phyloP scores from a whole-genome alignment of 495 filamentous ascomycete species.

The Letharia columbiana region DNA sequence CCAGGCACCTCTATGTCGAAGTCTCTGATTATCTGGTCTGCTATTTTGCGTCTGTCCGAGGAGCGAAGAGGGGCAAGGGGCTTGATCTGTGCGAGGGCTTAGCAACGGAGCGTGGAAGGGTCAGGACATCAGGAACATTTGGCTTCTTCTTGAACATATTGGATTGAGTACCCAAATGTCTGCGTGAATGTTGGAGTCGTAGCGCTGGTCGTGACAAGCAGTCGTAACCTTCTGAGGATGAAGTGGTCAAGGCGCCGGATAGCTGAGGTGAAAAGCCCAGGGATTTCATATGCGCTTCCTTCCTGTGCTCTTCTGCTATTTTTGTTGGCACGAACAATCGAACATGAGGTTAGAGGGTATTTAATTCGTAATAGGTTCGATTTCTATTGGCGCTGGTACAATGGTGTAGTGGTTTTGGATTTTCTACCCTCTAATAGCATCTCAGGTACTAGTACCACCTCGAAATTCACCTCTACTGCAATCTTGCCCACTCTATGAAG shows the following conservation, averaged over 20 bases:
- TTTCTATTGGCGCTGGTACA: no score
- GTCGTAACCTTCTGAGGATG: no score
- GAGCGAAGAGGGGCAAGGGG: constrained; percentile 59
- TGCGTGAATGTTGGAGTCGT: neutral
- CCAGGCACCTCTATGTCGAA: constrained; percentile 45
- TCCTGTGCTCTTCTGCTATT: no score
- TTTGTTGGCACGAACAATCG: no score
- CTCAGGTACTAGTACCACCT: no score
- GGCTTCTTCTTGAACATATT: constrained; percentile 78
- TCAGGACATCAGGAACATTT: constrained; percentile 39
- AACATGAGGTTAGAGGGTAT: no score
- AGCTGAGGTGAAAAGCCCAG: neutral
- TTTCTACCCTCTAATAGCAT: no score
- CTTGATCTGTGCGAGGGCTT: constrained; percentile 48
- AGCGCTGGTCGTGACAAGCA: neutral
- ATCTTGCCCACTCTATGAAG: no score
- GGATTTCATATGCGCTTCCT: no score
- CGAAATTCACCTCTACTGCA: no score
- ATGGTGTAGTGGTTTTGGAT: no score
- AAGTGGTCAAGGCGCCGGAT: neutral
- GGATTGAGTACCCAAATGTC: neutral
- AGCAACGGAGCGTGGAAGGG: constrained; percentile 19
- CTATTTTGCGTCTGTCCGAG: constrained; percentile 61
- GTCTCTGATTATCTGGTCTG: constrained; percentile 60
- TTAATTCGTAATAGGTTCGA: no score